Base-by-base conservation (phyloP, 768 basidiomycete genomes). In the Tulasnella sp. region DNA sequence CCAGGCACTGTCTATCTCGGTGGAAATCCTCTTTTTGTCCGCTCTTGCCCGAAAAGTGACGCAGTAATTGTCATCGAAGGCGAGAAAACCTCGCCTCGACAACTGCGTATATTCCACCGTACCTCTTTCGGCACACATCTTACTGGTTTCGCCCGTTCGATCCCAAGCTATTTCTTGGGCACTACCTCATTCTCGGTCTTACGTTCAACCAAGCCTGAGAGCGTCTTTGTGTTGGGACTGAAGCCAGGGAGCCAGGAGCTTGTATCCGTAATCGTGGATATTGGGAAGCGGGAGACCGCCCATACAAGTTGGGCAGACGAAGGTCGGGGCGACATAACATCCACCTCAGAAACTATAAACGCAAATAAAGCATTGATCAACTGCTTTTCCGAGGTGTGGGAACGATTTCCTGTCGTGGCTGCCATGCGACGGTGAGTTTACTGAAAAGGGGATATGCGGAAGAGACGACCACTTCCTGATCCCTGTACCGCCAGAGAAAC, bases 51-150 rank as follows among this genome's bases (percentile, higher is more conserved):
- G 22, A 7, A 22, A 7, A 31, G 22, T 8, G 29, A 31, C 12
- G 54, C 22, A n/a, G 9, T 58, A 12, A 2, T 58, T 12, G 3
- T 58, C 54, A 15, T 58, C 29, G 54, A 58, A 25, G 54, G 54
- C 2, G n/a, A 25, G 19, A 70, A 5, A 83, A 89, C 15, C 76
- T 64, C 2, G 82, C 82, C 19, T 82, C 85, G 37, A 31, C 8
- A 8, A 80, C 72, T 87, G 5, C 84, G 81, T 1, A 85, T 85
- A 0, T 89, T 86, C 78, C 90, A 90, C 78, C 89, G 86, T 87
- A 82, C 81, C 14, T 87, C 87, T 0, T 89, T 90, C 76, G 90
- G 89, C n/a, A n/a, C n/a, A n/a, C n/a, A n/a, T n/a, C n/a, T n/a
- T n/a, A n/a, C n/a, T n/a, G n/a, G n/a, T n/a, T n/a, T n/a, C n/a